phyloP scores from a whole-genome alignment of 352 stramenopile species.

The Pythium scleroteichum region DNA sequence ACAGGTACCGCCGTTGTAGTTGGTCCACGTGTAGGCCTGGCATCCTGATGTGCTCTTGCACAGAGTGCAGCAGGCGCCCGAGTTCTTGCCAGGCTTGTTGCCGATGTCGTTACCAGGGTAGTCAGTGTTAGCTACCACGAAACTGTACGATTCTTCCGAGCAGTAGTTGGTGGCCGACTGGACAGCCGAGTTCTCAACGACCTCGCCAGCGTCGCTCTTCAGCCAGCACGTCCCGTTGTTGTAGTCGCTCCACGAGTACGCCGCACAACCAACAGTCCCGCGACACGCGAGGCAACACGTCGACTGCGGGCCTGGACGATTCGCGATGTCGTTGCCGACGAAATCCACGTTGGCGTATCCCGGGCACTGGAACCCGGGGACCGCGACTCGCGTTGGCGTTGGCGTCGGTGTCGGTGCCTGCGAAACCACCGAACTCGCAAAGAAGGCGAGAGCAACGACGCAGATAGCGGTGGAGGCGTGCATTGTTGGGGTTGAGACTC shows the following conservation, averaged over 20 bases:
- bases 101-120: slow-evolving; percentile 12
- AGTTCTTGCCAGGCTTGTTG: not conserved
- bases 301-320: not conserved
- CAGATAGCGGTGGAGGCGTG: too few relatives aligned
- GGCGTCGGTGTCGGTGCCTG: too few relatives aligned
- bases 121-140: slow-evolving; percentile 1
- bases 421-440: too few relatives aligned
- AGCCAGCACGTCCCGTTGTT: slow-evolving; percentile 14
- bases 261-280: not conserved
- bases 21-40: slow-evolving; percentile 37
- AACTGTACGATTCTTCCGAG: not conserved
- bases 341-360: slow-evolving; percentile 3
- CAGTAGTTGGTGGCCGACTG: not conserved
- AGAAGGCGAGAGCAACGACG: too few relatives aligned
- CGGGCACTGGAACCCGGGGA: not conserved
- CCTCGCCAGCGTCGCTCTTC: not conserved
- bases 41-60: slow-evolving; percentile 12
- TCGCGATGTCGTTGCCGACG: slow-evolving; percentile 2
- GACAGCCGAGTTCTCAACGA: not conserved
- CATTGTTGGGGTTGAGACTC: too few relatives aligned
- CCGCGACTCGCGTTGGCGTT: too few relatives aligned
- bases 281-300: slow-evolving; percentile 8
- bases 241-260: slow-evolving; percentile 24
- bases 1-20: slow-evolving; percentile 51
- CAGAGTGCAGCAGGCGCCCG: slow-evolving; percentile 2